Percentiles rank a stretch among this genome's conserved stretches.
phyloP scores from a whole-genome alignment of 179 eudicot genomes.

The Heliamphora ciliata region DNA sequence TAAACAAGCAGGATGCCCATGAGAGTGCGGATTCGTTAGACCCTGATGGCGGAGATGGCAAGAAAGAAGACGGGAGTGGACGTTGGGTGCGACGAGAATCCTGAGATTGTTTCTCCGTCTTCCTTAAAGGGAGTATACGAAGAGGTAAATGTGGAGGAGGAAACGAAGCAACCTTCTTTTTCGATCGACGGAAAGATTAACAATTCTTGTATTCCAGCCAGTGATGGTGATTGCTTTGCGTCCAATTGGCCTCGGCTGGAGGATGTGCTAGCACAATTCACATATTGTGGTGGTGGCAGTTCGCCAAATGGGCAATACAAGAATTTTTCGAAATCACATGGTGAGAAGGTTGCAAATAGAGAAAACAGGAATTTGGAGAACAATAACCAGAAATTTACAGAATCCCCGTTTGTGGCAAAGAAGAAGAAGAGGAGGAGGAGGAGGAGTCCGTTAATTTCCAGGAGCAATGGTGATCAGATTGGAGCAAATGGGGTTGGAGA shows the following conservation, averaged over 20 bases:
- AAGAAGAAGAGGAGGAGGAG: background rate
- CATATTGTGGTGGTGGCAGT: background rate
- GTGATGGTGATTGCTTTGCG: background rate
- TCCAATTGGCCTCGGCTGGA: background rate
- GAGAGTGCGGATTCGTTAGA: background rate
- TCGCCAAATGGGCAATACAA: background rate
- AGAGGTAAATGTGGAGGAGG: background rate
- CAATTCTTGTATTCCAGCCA: background rate
- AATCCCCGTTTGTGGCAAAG: background rate
- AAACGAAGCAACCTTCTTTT: background rate
- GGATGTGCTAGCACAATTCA: constrained; percentile 14
- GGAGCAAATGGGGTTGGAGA: background rate
- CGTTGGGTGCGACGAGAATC: background rate
- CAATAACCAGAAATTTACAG: background rate
- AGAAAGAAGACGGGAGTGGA: background rate
- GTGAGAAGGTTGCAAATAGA: background rate
- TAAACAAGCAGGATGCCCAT: background rate
- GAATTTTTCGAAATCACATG: background rate
- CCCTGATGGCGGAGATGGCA: background rate
- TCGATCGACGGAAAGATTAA: background rate
- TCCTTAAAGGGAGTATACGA: background rate
- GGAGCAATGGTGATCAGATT: background rate
- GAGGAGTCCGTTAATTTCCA: background rate
- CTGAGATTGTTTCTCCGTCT: background rate
- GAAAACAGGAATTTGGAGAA: background rate